phyloP scores from a whole-genome alignment of 23 red algal species.

The Gracilariopsis chorda region DNA sequence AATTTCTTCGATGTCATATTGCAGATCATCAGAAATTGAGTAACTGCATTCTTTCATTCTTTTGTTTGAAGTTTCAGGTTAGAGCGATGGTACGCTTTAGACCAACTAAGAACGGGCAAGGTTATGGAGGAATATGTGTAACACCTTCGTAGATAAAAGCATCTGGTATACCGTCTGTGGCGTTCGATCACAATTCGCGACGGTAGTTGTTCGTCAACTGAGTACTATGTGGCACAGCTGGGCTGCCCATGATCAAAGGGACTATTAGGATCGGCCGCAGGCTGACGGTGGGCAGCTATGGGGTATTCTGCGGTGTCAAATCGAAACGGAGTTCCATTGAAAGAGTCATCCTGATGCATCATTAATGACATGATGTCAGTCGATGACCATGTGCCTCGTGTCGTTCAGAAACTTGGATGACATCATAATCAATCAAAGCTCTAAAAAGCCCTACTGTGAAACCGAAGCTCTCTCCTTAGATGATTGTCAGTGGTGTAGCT shows the following conservation, averaged over 20 bases:
- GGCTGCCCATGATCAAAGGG: neutral
- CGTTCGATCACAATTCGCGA: neutral
- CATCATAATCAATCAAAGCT: too few relatives aligned
- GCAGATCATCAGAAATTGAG: neutral
- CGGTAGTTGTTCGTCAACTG: neutral
- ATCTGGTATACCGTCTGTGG: neutral
- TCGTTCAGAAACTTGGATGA: too few relatives aligned
- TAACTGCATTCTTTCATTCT: neutral
- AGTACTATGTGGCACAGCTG: neutral
- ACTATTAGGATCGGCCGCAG: neutral
- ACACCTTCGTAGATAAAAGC: neutral
- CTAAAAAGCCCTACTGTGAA: too few relatives aligned
- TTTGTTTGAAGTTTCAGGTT: neutral
- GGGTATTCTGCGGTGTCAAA: neutral
- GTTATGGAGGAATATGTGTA: neutral
- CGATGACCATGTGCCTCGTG: too few relatives aligned
- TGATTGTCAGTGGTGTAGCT: too few relatives aligned
- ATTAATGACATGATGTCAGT: too few relatives aligned
- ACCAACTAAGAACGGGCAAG: neutral
- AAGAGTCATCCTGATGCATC: too few relatives aligned
- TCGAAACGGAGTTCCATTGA: too few relatives aligned
- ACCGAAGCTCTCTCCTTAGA: too few relatives aligned
- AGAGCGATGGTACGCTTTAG: neutral
- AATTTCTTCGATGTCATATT: constrained; percentile 51
- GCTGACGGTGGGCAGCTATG: neutral